These are phyloP conservation scores for Phytopythium cucurbitacearum DNA, from an alignment of 352 stramenopile genomes.

Conservation along the genomic window DNA sequence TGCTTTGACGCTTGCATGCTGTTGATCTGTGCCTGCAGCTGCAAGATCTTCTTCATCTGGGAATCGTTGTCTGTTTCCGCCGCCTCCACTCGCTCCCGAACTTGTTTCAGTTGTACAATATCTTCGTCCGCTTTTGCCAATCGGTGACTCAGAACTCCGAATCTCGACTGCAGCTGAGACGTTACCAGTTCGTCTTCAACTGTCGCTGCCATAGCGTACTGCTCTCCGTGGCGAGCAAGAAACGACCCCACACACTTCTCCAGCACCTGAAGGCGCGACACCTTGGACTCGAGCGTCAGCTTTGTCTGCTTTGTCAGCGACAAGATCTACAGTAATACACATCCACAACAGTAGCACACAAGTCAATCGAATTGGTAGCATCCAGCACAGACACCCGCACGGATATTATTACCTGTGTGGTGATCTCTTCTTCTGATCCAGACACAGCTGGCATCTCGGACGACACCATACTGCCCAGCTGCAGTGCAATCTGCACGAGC, in stretches of 20 bases:
- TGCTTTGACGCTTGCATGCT: constrained; percentile 17
- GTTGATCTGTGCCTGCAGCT: constrained; percentile 24
- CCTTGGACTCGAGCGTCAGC: constrained; percentile 2
- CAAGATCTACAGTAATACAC: constrained; percentile 4
- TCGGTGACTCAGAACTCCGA: constrained; percentile 10
- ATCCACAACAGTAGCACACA: no score
- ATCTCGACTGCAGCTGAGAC: constrained; percentile 5
- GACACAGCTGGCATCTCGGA: constrained; percentile 6
- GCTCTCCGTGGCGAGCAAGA: constrained; percentile 15
- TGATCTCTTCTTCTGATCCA: constrained; percentile 9
- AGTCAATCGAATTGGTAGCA: no score
- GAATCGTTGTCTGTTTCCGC: constrained; percentile 16
- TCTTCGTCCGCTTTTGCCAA: constrained; percentile 5
- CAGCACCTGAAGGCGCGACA: constrained; percentile 7
- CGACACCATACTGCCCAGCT: constrained; percentile 8
- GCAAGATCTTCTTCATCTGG: constrained; percentile 24
- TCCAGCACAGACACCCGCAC: no score
- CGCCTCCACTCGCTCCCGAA: constrained; percentile 10
- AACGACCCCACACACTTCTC: constrained; percentile 21
- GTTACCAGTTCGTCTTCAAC: no score
- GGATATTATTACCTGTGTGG: constrained; percentile 10
- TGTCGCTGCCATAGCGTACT: constrained; percentile 1
- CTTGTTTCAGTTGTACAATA: constrained; percentile 1
- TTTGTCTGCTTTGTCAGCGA: constrained; percentile 12
- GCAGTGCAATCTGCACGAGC: constrained; percentile 14